phyloP scores from a whole-genome alignment of 441 rosid species.

The Melastoma candidum region DNA sequence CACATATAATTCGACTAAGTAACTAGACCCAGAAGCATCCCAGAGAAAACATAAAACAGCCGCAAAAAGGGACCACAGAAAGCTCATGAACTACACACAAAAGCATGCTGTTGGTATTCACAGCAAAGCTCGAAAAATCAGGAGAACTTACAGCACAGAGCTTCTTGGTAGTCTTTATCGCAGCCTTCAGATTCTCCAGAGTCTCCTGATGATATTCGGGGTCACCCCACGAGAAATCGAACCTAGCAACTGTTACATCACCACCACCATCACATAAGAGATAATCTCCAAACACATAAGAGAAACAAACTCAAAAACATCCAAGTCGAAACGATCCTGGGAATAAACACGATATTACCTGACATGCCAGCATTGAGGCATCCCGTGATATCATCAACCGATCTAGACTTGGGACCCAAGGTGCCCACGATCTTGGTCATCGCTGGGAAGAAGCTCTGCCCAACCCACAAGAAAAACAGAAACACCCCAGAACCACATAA shows the following conservation, averaged over 20 bases:
- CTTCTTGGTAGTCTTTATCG: conserved; percentile 1
- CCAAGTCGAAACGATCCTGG: not conserved
- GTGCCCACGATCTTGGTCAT: conserved; percentile 46
- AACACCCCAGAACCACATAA: not conserved
- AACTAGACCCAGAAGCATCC: no score
- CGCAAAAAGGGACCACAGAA: no score
- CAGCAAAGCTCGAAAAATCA: conserved; percentile 4
- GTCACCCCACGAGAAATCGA: conserved; percentile 20
- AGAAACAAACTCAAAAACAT: not conserved
- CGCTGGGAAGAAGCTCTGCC: conserved; percentile 40
- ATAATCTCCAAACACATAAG: no score
- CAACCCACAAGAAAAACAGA: conserved; percentile 1
- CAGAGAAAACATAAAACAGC: no score
- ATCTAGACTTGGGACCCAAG: conserved; percentile 32
- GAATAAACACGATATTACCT: conserved; percentile 17
- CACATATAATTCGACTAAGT: no score
- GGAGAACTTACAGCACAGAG: conserved; percentile 5
- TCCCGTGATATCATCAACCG: conserved; percentile 24
- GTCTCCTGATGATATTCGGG: conserved; percentile 5
- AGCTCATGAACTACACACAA: no score
- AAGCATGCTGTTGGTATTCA: no score
- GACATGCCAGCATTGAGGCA: conserved; percentile 49
- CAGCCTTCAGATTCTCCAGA: conserved; percentile 4
- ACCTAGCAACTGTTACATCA: conserved; percentile 59
- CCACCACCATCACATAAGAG: not conserved